Base-by-base conservation (phyloP, 805 yeast species). In the Candida khao-thaluensis region DNA sequence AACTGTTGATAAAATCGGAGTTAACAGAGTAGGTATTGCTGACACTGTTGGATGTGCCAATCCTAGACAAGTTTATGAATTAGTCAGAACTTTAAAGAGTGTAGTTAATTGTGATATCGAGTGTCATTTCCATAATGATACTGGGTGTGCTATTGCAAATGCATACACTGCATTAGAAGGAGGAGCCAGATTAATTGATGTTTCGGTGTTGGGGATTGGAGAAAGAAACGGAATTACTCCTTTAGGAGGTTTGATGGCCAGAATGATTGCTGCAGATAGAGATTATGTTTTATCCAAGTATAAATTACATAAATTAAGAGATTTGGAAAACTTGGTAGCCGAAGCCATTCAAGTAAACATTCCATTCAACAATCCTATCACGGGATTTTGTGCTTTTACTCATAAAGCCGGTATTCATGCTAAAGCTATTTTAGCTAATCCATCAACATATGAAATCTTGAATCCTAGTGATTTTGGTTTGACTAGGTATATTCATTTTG, bases 351-450 rank as follows among this genome's bases (percentile, higher is more conserved):
- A 71, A 52, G 80, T 76, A 38, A 76, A 76, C 49, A 69, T 76
- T 48, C 82, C 82, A 16, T 76, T 76, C 66, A 76, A 76, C 64
- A 76, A 76, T 60, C 82, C 82, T 44, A 75, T 76, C 53, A 76
- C 82, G 32, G 82, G 82, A 14, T 76, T 76, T 69, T 76, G 81
- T 66, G 81, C 82, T 30, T 76, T 76, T 60, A 76, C 82, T 30
- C 82, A 76, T 59, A 76, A 76, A 62, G 82, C 82, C 16, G 82
- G 82, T 58, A 75, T 76, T 47, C 82, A 76, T 46, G 81, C 82
- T 41, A 75, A 76, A 58, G 81, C 81, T 35, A 76, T 76, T 41
- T 68, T 76, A 49, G 81, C 82, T 37, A 76, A 76, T 60, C 82
- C 82, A 35, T 72, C 80, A n/a, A 76, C 81, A 9, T 76, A 76